Conservation (phyloP, 2,329 filamentous ascomycete genomes). For the Aureobasidium subglaciale region DNA sequence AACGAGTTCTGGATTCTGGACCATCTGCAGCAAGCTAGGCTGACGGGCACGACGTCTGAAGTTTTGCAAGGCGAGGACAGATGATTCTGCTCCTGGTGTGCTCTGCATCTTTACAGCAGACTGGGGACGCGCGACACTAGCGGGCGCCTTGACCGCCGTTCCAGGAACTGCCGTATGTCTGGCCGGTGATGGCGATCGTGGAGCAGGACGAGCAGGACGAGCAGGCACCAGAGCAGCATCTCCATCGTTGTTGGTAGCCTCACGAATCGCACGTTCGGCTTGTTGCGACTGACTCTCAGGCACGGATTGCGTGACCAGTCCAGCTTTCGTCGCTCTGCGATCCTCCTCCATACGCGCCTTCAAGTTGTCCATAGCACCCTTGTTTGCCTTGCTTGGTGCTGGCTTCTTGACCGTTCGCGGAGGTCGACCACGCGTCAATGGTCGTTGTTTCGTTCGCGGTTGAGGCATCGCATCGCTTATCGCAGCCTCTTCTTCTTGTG, state of each 20-base stretch:
- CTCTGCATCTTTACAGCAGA: slow-evolving; percentile 38
- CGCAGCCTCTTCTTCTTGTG: neutral
- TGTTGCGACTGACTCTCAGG: neutral
- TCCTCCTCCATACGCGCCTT: slow-evolving; percentile 29
- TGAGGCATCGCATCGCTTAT: slow-evolving; percentile 10
- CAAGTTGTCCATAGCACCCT: slow-evolving; percentile 26
- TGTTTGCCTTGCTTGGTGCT: slow-evolving; percentile 23
- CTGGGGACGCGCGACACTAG: slow-evolving; percentile 27
- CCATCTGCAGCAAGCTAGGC: slow-evolving; percentile 43
- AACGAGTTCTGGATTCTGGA: slow-evolving; percentile 29
- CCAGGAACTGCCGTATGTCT: slow-evolving; percentile 24
- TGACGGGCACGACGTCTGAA: slow-evolving; percentile 44
- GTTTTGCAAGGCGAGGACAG: slow-evolving; percentile 43
- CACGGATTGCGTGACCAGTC: slow-evolving; percentile 6
- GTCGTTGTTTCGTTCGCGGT: slow-evolving; percentile 11
- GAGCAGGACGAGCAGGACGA: slow-evolving; percentile 12
- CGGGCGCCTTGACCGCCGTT: slow-evolving; percentile 18
- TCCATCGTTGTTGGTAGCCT: neutral
- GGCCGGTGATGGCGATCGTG: slow-evolving; percentile 27
- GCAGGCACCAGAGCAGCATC: slow-evolving; percentile 16
- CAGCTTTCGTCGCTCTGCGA: slow-evolving; percentile 18
- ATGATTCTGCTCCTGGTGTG: slow-evolving; percentile 38
- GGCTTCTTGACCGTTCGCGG: slow-evolving; percentile 23
- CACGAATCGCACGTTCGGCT: neutral
- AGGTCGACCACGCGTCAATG: slow-evolving; percentile 19